A percentile compares a stretch with the other conserved stretches of the same genome.
These are phyloP conservation scores for Rickenella mellea DNA, from an alignment of 768 basidiomycete species.

Conservation along the genomic window DNA sequence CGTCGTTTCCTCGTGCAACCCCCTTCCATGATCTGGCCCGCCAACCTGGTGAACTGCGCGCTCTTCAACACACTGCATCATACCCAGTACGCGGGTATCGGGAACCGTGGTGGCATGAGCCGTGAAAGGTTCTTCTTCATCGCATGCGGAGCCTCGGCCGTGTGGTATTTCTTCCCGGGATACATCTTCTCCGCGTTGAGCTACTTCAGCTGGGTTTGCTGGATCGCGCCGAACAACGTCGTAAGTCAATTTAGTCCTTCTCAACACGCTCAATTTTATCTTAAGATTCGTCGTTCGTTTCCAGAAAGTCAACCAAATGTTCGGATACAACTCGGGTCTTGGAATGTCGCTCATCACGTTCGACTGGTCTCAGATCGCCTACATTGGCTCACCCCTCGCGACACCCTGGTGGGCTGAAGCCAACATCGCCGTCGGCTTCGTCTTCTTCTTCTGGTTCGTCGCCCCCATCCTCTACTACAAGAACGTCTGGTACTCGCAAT, in stretches of 20 bases:
- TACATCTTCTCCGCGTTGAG: constrained; percentile 54
- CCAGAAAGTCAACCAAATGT: constrained; percentile 58
- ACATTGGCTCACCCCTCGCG: constrained; percentile 62
- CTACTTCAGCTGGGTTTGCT: constrained; percentile 40
- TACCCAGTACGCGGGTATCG: constrained; percentile 53
- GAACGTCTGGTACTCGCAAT: constrained; percentile 25
- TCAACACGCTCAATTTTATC: not conserved
- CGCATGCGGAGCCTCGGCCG: constrained; percentile 40
- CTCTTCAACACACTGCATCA: constrained; percentile 73
- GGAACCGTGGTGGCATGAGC: constrained; percentile 51
- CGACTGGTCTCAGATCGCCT: constrained; percentile 68
- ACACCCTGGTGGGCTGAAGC: constrained; percentile 81
- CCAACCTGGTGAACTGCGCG: constrained; percentile 59
- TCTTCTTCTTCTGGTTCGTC: constrained; percentile 49
- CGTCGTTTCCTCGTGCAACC: constrained; percentile 16
- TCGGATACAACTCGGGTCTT: constrained; percentile 44
- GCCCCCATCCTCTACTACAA: constrained; percentile 29
- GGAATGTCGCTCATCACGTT: constrained; percentile 74
- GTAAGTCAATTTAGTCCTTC: constrained; percentile 5
- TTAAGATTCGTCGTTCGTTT: constrained; percentile 2
- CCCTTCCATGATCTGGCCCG: constrained; percentile 28
- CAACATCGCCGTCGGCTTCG: constrained; percentile 53
- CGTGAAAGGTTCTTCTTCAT: constrained; percentile 73
- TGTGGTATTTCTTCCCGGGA: constrained; percentile 58
- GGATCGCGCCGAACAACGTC: constrained; percentile 65